Base-by-base conservation (phyloP, 1,284 basidiomycete species). In the Dichomitus squalens region DNA sequence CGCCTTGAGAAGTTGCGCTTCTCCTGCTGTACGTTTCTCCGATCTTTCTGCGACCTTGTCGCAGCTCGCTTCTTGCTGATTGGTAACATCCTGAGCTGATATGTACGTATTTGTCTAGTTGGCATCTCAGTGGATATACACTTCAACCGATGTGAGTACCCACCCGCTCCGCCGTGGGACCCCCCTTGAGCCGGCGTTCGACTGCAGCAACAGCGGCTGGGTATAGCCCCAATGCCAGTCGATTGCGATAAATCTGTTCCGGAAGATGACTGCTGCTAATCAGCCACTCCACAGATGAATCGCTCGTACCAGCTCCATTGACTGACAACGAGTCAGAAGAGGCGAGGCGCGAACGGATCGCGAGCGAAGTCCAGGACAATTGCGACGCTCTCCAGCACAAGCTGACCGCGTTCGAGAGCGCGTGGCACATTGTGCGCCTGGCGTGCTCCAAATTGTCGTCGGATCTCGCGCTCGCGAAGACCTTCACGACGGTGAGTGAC, bases 361-460 rank as follows among this genome's bases (percentile, higher is more conserved):
- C 51, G 34, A 52, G 57, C 14, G 55, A 58, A 47, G 49, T 66
- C n/a, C 64, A 60, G 38, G 62, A 57, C 8, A 65, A 69, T 34
- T 65, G 65, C 57, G 63, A 64, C 36, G 64, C 65, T 18, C 63
- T 72, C 29, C 53, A 44, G 14, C 53, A 62, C 21, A 65, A 64
- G 55, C 67, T 72, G 25, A 63, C 57, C 21, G 68, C 65, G 18
- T 72, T 72, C 54, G 68, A 71, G 57, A 68, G 69, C 35, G 70
- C 69, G 18, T 72, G 70, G 70, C 68, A 72, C 48, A 55, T 69
- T 49, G 66, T 70, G 14, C 59, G 66, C 25, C 60, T 72, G 12
- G 64, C 65, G 5, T 70, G 69, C 52, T 49, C 59, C 1, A 61
- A 61, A 35, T 63, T 72, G 25, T 60, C 64, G 16, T 56, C 66